Evolutionary conservation across 208 protist genomes (phyloP), one percentile per base, ranked within the genome.

Genomic region (Acanthamoeba royreba): DNA sequence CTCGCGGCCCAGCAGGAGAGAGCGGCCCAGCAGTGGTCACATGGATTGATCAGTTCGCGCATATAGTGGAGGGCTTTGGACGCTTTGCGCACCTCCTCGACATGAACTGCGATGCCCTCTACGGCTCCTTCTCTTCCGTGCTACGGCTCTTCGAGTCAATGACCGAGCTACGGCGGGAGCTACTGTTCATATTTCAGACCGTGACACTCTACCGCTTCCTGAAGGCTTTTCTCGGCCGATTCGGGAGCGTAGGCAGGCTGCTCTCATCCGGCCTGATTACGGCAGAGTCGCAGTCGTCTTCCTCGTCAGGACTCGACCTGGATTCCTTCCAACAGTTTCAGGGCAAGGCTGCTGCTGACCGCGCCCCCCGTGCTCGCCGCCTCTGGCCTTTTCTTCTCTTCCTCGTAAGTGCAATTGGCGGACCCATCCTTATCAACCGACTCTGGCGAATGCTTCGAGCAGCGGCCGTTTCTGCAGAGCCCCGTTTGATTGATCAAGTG

Each of bases 81-180:
- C n/a, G 94, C 33, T 95, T 95, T 28, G 74, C 94, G 33, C 43
- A 74, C 28, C 53, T 95, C 61, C 69, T 95, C 33, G 81, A 94
- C 93, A 91, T 93, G 90, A 95, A 95, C 90, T 95, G 88, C 31
- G 94, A 95, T 83, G 94, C 94, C 38, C 81, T 95, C 53, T 93
- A 93, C 43, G 94, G 58, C 85, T 95, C 94, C 42, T 95, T 95
- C 81, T 45, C 90, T 1, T 95, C 94, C n/a, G 91, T 95, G 31
- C 33, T n/a, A 38, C 92, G 88, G 53, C 58, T 95, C 38, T 95
- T 92, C 49, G 83, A 95, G 77, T 91, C 74, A 45, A 94, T 95
- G 87, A 63, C 81, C 5, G 83, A 95, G 19, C 92, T 95, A 43
- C 72, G 81, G 28, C 25, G 90, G 42, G 94, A 95, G 49, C 43